Conservation (phyloP, 305 asterid genomes). For the Rubia balearica region DNA sequence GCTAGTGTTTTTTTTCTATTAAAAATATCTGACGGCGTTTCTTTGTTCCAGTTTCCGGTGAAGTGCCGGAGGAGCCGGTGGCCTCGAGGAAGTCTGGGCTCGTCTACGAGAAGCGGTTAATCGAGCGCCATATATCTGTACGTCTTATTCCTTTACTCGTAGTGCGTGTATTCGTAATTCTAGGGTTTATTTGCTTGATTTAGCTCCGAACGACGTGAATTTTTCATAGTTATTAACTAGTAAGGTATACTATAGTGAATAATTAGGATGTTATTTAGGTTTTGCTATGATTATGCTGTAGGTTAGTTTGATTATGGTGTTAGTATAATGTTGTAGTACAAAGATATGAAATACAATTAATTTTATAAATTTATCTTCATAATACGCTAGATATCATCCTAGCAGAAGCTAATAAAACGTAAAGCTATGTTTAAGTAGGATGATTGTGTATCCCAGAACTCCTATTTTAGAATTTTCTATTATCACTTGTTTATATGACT, state of each 20-base stretch:
- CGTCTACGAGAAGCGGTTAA: too few relatives aligned
- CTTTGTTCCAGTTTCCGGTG: too few relatives aligned
- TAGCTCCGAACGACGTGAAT: too few relatives aligned
- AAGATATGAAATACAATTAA: neutral
- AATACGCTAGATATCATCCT: neutral
- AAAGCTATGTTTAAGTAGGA: neutral
- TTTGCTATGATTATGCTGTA: neutral
- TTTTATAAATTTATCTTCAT: too few relatives aligned
- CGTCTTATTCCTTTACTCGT: conserved; percentile 15
- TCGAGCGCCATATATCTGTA: conserved; percentile 20
- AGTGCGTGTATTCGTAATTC: neutral
- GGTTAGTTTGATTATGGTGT: neutral
- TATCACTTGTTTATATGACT: neutral
- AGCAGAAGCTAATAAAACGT: neutral
- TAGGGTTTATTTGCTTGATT: conserved; percentile 7
- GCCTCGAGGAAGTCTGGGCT: too few relatives aligned
- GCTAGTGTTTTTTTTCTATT: conserved; percentile 19
- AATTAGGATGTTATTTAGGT: neutral
- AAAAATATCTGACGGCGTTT: neutral
- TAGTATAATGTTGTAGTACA: neutral
- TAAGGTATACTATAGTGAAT: neutral
- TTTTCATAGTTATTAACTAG: neutral
- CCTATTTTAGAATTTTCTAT: neutral
- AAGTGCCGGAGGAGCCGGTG: too few relatives aligned
- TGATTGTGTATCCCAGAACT: neutral